These are phyloP conservation scores for Flagelloscypha sp. DNA, from an alignment of 768 basidiomycete genomes.

Conservation along the genomic window DNA sequence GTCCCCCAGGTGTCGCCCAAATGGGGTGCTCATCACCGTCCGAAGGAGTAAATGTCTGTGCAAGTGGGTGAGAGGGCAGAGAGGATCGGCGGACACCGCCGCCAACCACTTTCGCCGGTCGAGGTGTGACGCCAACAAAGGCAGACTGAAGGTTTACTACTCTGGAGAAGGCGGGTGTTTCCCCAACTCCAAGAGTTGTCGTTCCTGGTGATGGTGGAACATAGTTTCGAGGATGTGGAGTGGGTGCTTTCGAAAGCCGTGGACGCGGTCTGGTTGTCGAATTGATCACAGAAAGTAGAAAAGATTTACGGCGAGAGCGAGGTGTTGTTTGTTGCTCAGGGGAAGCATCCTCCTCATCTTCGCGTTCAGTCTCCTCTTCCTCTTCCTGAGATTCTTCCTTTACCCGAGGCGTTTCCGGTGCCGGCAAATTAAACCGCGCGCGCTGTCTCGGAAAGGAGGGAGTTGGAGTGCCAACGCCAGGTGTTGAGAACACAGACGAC, in stretches of 20 bases:
- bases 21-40: slow-evolving; percentile 21
- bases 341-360: slow-evolving; percentile 20
- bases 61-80: slow-evolving; percentile 60
- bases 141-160: slow-evolving; percentile 35
- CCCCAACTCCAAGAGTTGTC: slow-evolving; percentile 21
- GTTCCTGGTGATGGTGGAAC: slow-evolving; percentile 24
- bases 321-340: slow-evolving; percentile 55
- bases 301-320: slow-evolving; percentile 65
- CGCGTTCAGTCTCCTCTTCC: slow-evolving; percentile 11
- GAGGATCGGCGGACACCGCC: too few species aligned
- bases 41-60: slow-evolving; percentile 40
- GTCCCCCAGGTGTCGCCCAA: slow-evolving; percentile 27
- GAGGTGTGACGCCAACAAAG: slow-evolving; percentile 60
- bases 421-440: slow-evolving; percentile 52
- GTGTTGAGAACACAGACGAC: too few species aligned
- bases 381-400: slow-evolving; percentile 17
- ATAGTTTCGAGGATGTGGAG: slow-evolving; percentile 46
- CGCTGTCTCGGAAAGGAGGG: slow-evolving; percentile 56
- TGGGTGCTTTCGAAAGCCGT: slow-evolving; percentile 51
- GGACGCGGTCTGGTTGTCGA: slow-evolving; percentile 70
- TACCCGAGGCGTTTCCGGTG: slow-evolving; percentile 8
- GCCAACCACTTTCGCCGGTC: slow-evolving; percentile 35
- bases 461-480: slow-evolving; percentile 41
- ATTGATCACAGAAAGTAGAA: slow-evolving; percentile 78
- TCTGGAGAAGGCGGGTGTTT: slow-evolving; percentile 23